Base-by-base conservation (phyloP, 805 yeast species). In the Wickerhamiella spandovensis region DNA sequence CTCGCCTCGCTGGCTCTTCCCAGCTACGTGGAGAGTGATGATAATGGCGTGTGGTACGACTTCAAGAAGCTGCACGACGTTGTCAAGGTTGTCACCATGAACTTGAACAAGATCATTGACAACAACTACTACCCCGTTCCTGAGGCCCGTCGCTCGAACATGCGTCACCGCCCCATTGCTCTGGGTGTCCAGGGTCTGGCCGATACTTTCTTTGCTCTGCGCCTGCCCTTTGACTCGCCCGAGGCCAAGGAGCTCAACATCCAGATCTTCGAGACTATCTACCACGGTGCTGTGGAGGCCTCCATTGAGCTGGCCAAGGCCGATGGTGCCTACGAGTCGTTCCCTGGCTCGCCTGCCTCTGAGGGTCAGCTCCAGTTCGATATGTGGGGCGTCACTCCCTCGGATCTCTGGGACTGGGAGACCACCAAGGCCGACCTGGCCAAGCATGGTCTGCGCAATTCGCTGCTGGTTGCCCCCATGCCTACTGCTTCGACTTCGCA, bases 401-500 rank as follows among this genome's bases (percentile, higher is more conserved):
- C 84, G n/a, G 77, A 74, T 32, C 71, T 86, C 54, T 89, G 88
- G 78, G 94, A 90, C 59, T 90, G 97, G 97, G 84, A 77, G 55
- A 55, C 66, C 6, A 66, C 87, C 58, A 87, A 83, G 67, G 69
- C 67, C 10, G 69, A 77, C 41, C 72, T 90, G 53, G 68, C 68
- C 48, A 65, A 68, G 54, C 67, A 78, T 60, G 97, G 97, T 46
- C 60, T 90, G 42, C 73, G 97, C 62, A 90, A 90, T 71, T 90
- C 97, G 4, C 69, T 90, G 51, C 54, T 60, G 1, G 59, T 58
- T 15, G 96, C 94, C 1, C 92, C 96, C 48, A 90, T 90, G 97
- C 97, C 97, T 43, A 90, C 97, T 17, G 97, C 97, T 1, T 87
- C 97, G 1, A 90, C 97, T 1, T 90, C 97, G 2, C 97, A 88